Evolutionary conservation across 306 rosid species (phyloP), one percentile per base, ranked within the genome.

Genomic region (Corylus americana): DNA sequence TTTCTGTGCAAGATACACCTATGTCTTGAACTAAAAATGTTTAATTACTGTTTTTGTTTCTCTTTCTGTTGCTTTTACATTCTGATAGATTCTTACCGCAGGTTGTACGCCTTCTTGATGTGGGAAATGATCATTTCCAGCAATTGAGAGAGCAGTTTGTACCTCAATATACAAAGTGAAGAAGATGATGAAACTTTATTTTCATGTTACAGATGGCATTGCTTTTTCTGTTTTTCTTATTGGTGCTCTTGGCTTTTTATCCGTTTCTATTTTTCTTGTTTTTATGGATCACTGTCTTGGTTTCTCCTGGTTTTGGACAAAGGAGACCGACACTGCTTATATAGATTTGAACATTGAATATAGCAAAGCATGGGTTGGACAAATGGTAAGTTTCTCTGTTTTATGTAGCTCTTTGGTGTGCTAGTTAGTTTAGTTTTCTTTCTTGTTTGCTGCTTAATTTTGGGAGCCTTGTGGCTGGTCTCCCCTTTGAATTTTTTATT

Each of bases 91-190:
- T 64, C 53, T 53, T 80, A 51, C 69, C 71, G 72, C 87, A 92
- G 98, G 92, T 90, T 76, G 97, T 94, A 85, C 91, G 92, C 11
- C 83, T 90, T 81, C 94, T 94, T 37, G 96, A 92, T 88, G 97
- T 96, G 45, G 92, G 87, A 70, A 88, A 79, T 54, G 85, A 76
- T 53, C 84, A 84, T 71, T 88, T 86, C 73, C 88, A 79, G 73
- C 79, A 85, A 42, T 42, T 89, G 59, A 89, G 84, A 67, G 94
- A 84, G 71, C 85, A 86, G 47, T 81, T 84, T 54, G 69, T 77
- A 62, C 86, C 93, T n/a, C 77, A 59, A 55, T 61, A 71, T 78
- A 74, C 54, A 39, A 81, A 79, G 71, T 88, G 84, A 87, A 80
- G 74, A 45, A 39, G 2, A 29, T 16, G 57, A 45, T 1, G 49